Evolutionary conservation across 139 green algal species (phyloP).

Genomic region (Tetraselmis chui): DNA sequence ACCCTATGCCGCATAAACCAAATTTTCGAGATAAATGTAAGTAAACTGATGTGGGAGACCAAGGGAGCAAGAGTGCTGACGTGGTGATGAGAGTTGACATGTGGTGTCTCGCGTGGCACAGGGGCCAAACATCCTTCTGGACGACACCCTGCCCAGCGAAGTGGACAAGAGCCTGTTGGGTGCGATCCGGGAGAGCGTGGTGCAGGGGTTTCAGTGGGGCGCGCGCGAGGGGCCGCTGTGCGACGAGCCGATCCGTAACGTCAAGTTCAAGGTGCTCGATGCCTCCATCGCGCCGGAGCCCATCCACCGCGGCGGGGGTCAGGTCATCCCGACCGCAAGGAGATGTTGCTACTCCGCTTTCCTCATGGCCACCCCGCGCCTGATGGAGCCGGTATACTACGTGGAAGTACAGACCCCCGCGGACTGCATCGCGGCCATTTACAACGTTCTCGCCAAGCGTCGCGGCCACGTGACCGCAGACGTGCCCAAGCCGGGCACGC

Average conservation of each 20-base stretch:
- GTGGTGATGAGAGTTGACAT: no score
- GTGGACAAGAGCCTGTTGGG: conserved; percentile 86
- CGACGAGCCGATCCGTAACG: conserved; percentile 95
- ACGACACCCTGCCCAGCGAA: conserved; percentile 88
- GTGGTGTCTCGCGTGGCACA: conserved; percentile 24
- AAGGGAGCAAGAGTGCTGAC: no score
- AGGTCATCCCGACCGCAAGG: conserved; percentile 86
- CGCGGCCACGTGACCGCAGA: conserved; percentile 85
- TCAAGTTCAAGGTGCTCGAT: conserved; percentile 92
- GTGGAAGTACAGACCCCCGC: conserved; percentile 46
- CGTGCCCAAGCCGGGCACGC: conserved; percentile 45
- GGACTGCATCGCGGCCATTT: conserved; percentile 94
- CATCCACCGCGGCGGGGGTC: conserved; percentile 77
- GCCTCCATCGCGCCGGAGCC: conserved; percentile 61
- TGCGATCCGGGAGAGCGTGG: conserved; percentile 43
- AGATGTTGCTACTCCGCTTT: conserved; percentile 90
- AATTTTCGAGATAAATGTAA: no score
- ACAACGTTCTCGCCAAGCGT: conserved; percentile 92
- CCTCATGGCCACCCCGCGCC: conserved; percentile 91
- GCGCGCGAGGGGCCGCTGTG: conserved; percentile 91
- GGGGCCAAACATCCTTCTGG: conserved; percentile 89
- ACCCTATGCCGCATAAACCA: no score
- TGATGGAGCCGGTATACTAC: conserved; percentile 94
- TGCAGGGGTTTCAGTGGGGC: conserved; percentile 96
- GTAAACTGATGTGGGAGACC: no score